phyloP scores from a whole-genome alignment of 176 grass and related monocot genomes.

The Tillandsia leiboldiana region DNA sequence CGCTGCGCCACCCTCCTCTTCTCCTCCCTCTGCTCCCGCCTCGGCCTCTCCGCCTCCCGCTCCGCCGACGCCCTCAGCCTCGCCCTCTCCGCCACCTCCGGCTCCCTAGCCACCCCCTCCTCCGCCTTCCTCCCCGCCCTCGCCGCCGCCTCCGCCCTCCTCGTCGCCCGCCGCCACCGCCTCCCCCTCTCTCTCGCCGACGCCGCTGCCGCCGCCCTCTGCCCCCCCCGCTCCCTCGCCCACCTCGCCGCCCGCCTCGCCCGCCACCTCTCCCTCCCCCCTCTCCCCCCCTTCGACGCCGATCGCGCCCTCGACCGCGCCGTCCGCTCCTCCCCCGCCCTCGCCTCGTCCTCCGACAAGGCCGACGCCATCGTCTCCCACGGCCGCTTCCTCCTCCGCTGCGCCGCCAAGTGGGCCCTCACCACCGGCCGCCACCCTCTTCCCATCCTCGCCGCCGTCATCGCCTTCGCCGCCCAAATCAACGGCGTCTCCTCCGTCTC shows the following conservation, averaged over 20 bases:
- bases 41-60: constrained; percentile 30
- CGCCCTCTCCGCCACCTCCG: constrained; percentile 37
- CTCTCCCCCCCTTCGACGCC: constrained; percentile 43
- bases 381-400: constrained; percentile 47
- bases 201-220: constrained; percentile 30
- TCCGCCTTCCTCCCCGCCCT: constrained; percentile 40
- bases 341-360: constrained; percentile 11
- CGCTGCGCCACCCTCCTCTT: constrained; percentile 18
- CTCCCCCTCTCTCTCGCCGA: constrained; percentile 45
- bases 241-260: constrained; percentile 40
- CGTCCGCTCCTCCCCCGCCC: constrained; percentile 22
- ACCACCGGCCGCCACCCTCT: constrained; percentile 54
- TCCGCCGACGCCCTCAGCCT: constrained; percentile 37
- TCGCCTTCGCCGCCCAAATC: constrained; percentile 32
- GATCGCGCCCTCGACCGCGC: constrained; percentile 31
- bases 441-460: constrained; percentile 39
- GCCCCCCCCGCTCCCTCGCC: constrained; percentile 22
- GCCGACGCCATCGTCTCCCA: constrained; percentile 39
- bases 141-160: constrained; percentile 38
- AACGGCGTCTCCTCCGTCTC: constrained; percentile 30
- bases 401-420: constrained; percentile 68
- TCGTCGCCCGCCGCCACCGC: constrained; percentile 46
- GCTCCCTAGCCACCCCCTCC: constrained; percentile 26
- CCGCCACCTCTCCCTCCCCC: constrained; percentile 29
- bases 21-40: constrained; percentile 21